phyloP scores from a whole-genome alignment of 495 filamentous ascomycete genomes.

The Hapsidospora chrysogenum region DNA sequence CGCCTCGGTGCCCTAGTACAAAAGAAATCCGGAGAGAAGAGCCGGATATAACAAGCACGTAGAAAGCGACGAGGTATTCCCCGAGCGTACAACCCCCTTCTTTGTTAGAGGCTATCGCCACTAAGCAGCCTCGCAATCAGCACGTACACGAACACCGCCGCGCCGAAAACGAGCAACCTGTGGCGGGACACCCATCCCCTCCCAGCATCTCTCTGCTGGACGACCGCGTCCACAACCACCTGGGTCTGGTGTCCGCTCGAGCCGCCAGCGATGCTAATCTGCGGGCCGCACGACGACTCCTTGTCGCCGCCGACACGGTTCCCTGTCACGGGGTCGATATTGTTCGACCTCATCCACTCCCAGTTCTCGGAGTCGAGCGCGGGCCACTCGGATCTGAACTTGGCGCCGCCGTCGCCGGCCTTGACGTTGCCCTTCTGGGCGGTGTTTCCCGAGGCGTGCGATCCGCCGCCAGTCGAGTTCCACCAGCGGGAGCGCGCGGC shows the following conservation, averaged over 20 bases:
- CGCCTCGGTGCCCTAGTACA: too few species aligned
- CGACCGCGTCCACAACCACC: constrained; percentile 62
- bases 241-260: constrained; percentile 50
- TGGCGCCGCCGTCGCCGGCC: constrained; percentile 80
- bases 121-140: constrained; percentile 57
- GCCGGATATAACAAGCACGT: too few species aligned
- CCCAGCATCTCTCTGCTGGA: constrained; percentile 58
- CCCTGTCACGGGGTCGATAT: constrained; percentile 66
- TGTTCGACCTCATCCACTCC: constrained; percentile 76
- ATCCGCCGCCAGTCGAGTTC: constrained; percentile 94
- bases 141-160: constrained; percentile 58
- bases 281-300: constrained; percentile 41
- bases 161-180: constrained; percentile 53
- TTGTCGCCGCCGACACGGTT: constrained; percentile 31
- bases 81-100: too few species aligned
- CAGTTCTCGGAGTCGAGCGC: constrained; percentile 84
- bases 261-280: constrained; percentile 44
- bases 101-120: too few species aligned
- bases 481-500: constrained; percentile 80
- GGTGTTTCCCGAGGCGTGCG: constrained; percentile 28
- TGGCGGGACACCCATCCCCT: constrained; percentile 66
- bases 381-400: constrained; percentile 79
- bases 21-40: too few species aligned
- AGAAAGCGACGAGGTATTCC: too few species aligned
- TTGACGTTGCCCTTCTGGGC: constrained; percentile 34